Conservation (phyloP, 169 alveolate species). For the Plasmodium sp. region DNA sequence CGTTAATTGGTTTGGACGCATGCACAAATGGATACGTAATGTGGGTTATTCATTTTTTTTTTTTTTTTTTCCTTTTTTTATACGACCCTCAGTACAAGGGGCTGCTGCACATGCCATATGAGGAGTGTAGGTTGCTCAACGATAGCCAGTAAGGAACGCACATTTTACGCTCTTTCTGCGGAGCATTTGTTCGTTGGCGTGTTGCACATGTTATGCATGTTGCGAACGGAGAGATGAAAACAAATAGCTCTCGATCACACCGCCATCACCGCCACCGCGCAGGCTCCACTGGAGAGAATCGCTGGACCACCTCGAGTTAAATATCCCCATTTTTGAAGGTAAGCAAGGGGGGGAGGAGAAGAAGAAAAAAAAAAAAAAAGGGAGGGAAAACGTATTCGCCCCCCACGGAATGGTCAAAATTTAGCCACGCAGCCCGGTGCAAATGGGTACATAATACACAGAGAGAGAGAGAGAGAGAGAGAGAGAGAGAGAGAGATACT, state of each 20-base stretch:
- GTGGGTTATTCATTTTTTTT: background rate
- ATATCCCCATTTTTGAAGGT: conserved; percentile 70
- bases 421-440: background rate
- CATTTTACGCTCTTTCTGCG: background rate
- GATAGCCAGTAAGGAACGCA: conserved; percentile 1
- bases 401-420: background rate
- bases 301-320: conserved; percentile 21
- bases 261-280: background rate
- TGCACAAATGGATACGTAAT: background rate
- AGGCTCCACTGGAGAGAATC: conserved; percentile 74
- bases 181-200: background rate
- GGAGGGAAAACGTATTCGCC: background rate
- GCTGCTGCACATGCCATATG: conserved; percentile 56
- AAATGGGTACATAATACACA: background rate
- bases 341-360: background rate
- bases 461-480: too few relatives aligned
- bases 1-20: background rate
- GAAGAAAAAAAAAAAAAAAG: background rate
- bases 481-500: too few relatives aligned
- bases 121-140: conserved; percentile 6
- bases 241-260: background rate
- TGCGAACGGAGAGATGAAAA: background rate
- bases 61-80: conserved; percentile 3
- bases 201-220: background rate
- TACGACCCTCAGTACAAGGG: conserved; percentile 49